Conservation (phyloP, 2,329 filamentous ascomycete genomes). For the Aspergillus niger region DNA sequence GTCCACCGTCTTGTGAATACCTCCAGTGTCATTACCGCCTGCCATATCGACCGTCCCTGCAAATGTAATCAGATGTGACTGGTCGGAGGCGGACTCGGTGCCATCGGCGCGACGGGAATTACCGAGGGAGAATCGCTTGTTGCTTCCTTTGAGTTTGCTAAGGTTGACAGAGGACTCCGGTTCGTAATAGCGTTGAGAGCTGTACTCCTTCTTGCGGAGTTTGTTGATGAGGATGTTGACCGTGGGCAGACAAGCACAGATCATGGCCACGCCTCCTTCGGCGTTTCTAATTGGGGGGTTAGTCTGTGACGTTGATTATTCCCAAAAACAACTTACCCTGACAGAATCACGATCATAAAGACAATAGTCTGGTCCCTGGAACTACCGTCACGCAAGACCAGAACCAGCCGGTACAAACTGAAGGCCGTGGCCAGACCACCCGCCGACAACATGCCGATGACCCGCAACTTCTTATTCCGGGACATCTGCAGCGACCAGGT, state of each 20-base stretch:
- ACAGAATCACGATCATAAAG: slow-evolving; percentile 40
- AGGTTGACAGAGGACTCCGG: slow-evolving; percentile 31
- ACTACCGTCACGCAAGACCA: slow-evolving; percentile 36
- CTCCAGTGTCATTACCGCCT: slow-evolving; percentile 7
- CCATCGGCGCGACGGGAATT: slow-evolving; percentile 19
- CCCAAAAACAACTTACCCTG: slow-evolving; percentile 33
- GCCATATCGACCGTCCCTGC: slow-evolving; percentile 26
- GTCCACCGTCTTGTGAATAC: slow-evolving; percentile 27
- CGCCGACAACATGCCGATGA: slow-evolving; percentile 40
- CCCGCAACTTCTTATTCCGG: slow-evolving; percentile 38
- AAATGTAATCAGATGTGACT: slow-evolving; percentile 36
- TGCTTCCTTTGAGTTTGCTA: slow-evolving; percentile 25
- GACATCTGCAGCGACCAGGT: slow-evolving; percentile 45
- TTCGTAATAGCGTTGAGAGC: slow-evolving; percentile 33
- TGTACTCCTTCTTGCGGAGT: slow-evolving; percentile 28
- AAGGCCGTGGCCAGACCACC: slow-evolving; percentile 43
- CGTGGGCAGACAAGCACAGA: slow-evolving; percentile 41
- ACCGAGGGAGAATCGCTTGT: slow-evolving; percentile 21
- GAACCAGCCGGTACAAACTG: slow-evolving; percentile 41
- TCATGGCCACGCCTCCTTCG: slow-evolving; percentile 40
- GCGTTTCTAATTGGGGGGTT: slow-evolving; percentile 32
- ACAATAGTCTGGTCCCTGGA: slow-evolving; percentile 37
- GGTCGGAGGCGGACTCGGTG: slow-evolving; percentile 29
- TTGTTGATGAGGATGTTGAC: slow-evolving; percentile 34
- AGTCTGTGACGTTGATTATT: neutral